Percentiles rank a stretch among this genome's conserved stretches.
Conservation (phyloP, 2,329 filamentous ascomycete species). For the Talaromyces marneffei region DNA sequence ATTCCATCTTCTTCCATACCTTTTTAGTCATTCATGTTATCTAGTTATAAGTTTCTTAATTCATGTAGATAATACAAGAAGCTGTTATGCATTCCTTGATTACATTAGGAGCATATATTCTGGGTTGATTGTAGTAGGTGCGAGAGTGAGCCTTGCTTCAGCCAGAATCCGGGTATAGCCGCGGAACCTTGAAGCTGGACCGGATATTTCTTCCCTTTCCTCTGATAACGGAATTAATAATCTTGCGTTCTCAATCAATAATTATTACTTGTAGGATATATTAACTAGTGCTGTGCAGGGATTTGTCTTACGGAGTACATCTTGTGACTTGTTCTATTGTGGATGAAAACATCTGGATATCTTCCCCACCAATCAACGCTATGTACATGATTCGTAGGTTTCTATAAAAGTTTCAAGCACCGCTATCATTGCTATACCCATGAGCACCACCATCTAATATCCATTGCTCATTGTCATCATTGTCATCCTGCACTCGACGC, state of each 20-base stretch:
- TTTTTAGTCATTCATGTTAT: background rate
- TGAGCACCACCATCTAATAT: conserved; percentile 41
- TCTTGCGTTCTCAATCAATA: background rate
- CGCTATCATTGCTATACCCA: conserved; percentile 25
- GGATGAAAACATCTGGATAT: background rate
- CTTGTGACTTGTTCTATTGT: background rate
- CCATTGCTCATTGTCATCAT: conserved; percentile 45
- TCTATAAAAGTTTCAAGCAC: background rate
- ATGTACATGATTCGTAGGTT: background rate
- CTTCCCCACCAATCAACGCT: background rate
- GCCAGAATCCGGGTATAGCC: background rate
- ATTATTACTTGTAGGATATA: no score
- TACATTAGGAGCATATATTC: background rate
- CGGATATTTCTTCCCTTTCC: background rate
- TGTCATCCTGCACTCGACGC: conserved; percentile 44
- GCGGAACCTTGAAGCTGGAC: background rate
- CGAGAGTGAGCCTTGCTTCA: background rate
- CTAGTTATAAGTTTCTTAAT: no score
- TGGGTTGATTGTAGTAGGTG: background rate
- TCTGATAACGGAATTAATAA: background rate
- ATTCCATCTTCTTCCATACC: background rate
- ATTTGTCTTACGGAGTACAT: background rate
- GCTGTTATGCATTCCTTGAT: no score
- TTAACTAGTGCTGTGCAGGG: no score
- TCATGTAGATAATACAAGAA: background rate